Conservation (phyloP, 2,329 filamentous ascomycete genomes). For the Aureobasidium mangrovei region DNA sequence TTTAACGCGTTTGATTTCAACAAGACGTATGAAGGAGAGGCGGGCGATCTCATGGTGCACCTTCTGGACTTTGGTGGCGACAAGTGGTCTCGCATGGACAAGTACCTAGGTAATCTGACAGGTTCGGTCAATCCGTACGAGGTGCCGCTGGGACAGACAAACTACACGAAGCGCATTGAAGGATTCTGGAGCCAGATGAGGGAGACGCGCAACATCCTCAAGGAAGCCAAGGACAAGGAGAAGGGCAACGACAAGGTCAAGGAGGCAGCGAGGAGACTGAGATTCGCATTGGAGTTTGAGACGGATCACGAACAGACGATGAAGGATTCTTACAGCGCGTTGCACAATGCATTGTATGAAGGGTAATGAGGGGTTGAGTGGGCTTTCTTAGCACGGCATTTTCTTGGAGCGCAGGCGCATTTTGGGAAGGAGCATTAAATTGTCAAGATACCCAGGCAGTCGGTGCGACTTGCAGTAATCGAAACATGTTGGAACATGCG, state of each 20-base stretch:
- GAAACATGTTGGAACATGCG: background rate
- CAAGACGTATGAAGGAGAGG: slow-evolving; percentile 18
- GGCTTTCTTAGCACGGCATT: background rate
- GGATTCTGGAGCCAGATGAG: slow-evolving; percentile 20
- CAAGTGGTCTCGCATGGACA: slow-evolving; percentile 20
- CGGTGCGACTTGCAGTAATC: background rate
- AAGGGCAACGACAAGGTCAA: slow-evolving; percentile 4
- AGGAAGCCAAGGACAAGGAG: slow-evolving; percentile 7
- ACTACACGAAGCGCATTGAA: slow-evolving; percentile 17
- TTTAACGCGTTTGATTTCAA: slow-evolving; percentile 29
- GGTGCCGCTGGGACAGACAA: slow-evolving; percentile 17
- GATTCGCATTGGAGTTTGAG: slow-evolving; percentile 2
- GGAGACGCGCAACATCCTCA: slow-evolving; percentile 14
- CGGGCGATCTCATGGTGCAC: slow-evolving; percentile 24
- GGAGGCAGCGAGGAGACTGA: background rate
- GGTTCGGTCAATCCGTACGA: slow-evolving; percentile 13
- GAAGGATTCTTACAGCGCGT: background rate
- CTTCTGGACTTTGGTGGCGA: slow-evolving; percentile 20
- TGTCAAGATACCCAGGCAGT: background rate
- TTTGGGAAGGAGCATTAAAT: background rate
- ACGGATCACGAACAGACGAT: slow-evolving; percentile 8
- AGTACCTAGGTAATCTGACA: slow-evolving; percentile 17
- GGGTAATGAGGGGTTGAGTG: background rate
- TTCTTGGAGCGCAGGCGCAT: background rate
- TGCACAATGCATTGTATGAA: slow-evolving; percentile 8